Evolutionary conservation across 2,329 filamentous ascomycete genomes (phyloP).

Genomic region (Alternaria gansuensis): DNA sequence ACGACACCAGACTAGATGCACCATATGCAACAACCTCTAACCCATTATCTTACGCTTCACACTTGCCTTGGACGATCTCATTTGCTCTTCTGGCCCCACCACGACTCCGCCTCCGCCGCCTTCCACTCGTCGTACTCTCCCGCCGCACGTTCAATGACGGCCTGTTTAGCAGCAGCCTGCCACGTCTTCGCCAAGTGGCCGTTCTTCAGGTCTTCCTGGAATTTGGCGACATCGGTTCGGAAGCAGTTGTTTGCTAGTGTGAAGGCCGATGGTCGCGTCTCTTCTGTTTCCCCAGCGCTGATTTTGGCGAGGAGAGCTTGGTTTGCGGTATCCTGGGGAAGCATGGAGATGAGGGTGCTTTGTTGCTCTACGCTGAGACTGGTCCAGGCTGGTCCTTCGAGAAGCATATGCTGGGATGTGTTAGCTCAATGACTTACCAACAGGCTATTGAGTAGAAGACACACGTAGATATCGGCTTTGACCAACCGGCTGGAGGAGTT

Average conservation of each 20-base stretch:
- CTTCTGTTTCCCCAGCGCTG: conserved; percentile 24
- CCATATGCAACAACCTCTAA: background rate
- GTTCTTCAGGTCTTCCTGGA: conserved; percentile 63
- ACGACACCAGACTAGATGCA: no score
- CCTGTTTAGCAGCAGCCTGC: conserved; percentile 63
- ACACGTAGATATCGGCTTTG: conserved; percentile 46
- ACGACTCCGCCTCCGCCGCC: conserved; percentile 63
- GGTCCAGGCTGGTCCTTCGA: conserved; percentile 44
- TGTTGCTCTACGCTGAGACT: conserved; percentile 38
- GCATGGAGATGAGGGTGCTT: conserved; percentile 33
- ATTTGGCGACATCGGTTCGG: conserved; percentile 63
- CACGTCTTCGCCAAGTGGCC: conserved; percentile 67
- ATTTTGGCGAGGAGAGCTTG: conserved; percentile 27
- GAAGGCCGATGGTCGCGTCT: conserved; percentile 38
- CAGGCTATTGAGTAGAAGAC: background rate
- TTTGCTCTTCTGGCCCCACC: conserved; percentile 65
- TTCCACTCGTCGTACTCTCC: conserved; percentile 68
- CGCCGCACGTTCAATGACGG: conserved; percentile 60
- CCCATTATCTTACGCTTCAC: background rate
- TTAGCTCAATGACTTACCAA: conserved; percentile 8
- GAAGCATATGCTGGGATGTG: conserved; percentile 40
- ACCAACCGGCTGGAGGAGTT: conserved; percentile 42
- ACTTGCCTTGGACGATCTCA: conserved; percentile 27
- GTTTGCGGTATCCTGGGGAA: conserved; percentile 32
- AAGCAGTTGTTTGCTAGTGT: conserved; percentile 56